A percentile compares a stretch with the other conserved stretches of the same genome.
phyloP scores from a whole-genome alignment of 2,329 filamentous ascomycete species.

The Aspergillus sp. region DNA sequence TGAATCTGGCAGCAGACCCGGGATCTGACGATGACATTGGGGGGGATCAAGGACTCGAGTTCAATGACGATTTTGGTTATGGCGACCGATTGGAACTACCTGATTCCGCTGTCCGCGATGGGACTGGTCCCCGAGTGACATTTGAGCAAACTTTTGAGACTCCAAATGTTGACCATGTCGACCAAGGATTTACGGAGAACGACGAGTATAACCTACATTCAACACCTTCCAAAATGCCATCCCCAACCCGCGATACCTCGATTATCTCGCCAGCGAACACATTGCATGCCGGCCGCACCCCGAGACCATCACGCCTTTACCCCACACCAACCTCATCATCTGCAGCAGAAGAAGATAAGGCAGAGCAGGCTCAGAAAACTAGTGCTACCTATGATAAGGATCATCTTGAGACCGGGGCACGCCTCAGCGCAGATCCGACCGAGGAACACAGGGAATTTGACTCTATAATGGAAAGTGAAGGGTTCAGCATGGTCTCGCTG shows the following conservation, averaged over 20 bases:
- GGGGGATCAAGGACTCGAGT: conserved; percentile 18
- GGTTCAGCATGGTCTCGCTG: conserved; percentile 60
- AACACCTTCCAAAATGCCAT: conserved; percentile 39
- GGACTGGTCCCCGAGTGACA: conserved; percentile 20
- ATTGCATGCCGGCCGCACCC: conserved; percentile 35
- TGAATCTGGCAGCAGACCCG: conserved; percentile 33
- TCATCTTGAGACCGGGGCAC: conserved; percentile 5
- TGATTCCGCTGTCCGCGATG: conserved; percentile 12
- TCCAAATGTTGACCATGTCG: conserved; percentile 31
- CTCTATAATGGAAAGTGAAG: conserved; percentile 59
- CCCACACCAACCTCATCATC: conserved; percentile 45
- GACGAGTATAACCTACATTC: conserved; percentile 32
- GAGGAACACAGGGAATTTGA: conserved; percentile 52
- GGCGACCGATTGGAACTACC: conserved; percentile 15
- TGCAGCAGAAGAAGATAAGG: conserved; percentile 38
- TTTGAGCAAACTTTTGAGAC: conserved; percentile 33
- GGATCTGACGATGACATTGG: conserved; percentile 27
- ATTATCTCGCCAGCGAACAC: conserved; percentile 36
- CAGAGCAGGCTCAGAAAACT: conserved; percentile 18
- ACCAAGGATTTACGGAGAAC: conserved; percentile 29
- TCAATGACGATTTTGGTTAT: conserved; percentile 24
- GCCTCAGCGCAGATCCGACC: conserved; percentile 35
- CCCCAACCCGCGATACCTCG: conserved; percentile 29
- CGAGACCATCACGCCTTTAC: conserved; percentile 37
- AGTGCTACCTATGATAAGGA: neutral